phyloP scores from a whole-genome alignment of 78 protist species.

The Dictyostelium purpureum region DNA sequence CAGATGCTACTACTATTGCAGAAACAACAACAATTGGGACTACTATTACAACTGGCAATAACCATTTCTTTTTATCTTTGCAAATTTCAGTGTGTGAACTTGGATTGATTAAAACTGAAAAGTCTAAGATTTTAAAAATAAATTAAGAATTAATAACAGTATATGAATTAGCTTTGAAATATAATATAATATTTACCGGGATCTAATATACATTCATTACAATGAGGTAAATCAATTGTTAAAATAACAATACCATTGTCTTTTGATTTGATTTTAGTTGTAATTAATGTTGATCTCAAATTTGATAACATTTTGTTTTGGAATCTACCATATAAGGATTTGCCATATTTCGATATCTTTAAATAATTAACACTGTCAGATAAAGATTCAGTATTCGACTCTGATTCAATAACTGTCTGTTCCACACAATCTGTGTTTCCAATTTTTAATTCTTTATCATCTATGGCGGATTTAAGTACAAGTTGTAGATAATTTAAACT shows the following conservation, averaged over 20 bases:
- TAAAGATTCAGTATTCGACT: too few relatives aligned
- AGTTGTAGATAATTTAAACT: background rate
- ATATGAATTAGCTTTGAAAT: too few relatives aligned
- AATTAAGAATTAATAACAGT: too few relatives aligned
- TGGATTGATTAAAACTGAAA: background rate
- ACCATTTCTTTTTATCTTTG: background rate
- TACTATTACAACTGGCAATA: background rate
- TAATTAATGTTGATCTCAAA: background rate
- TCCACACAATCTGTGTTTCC: too few relatives aligned
- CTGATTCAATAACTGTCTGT: too few relatives aligned
- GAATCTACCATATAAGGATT: conserved; percentile 7
- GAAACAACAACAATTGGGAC: background rate
- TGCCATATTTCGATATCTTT: background rate
- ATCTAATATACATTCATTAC: background rate
- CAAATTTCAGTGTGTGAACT: background rate
- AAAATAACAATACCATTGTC: too few relatives aligned
- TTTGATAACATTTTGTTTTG: background rate
- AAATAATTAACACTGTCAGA: conserved; percentile 6
- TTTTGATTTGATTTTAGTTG: background rate
- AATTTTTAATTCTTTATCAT: too few relatives aligned
- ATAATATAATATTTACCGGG: too few relatives aligned
- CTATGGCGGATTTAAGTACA: background rate
- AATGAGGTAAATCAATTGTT: background rate
- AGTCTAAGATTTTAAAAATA: background rate
- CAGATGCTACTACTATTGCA: background rate